Evolutionary conservation across 1,284 basidiomycete genomes (phyloP).

Genomic region (Microstroma glucosiphilum): DNA sequence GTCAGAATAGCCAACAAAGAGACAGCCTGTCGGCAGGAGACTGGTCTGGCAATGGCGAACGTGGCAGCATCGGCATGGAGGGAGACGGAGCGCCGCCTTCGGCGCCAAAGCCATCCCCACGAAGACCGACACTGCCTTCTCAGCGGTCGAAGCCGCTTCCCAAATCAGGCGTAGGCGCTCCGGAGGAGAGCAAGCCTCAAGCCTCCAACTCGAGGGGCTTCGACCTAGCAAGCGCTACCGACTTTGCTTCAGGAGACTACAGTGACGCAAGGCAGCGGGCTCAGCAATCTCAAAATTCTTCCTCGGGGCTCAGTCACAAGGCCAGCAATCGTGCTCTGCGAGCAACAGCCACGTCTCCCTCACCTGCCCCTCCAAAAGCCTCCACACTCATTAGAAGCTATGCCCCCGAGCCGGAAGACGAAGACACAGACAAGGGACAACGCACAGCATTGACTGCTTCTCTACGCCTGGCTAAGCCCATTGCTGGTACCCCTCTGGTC

Average conservation of each 20-base stretch:
- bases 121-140: not conserved
- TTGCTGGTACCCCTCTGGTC: slow-evolving; percentile 12
- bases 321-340: slow-evolving; percentile 1
- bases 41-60: no score
- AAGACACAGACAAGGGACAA: not conserved
- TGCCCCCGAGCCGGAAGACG: slow-evolving; percentile 2
- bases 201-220: no score
- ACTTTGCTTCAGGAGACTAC: no score
- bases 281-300: not conserved
- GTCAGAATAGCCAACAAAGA: no score
- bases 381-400: slow-evolving; percentile 1
- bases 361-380: slow-evolving; percentile 7
- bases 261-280: no score
- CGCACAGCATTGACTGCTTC: not conserved
- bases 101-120: not conserved
- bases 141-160: not conserved
- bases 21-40: no score
- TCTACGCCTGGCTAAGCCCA: not conserved
- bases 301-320: not conserved
- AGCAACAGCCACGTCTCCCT: no score
- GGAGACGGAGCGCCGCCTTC: not conserved
- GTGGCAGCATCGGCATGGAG: no score
- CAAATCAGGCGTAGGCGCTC: not conserved
- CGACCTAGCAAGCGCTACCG: no score
- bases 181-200: slow-evolving; percentile 3